Evolutionary conservation across 179 eudicot species (phyloP), one percentile per base, ranked within the genome.

Genomic region (Beta lomatogona): DNA sequence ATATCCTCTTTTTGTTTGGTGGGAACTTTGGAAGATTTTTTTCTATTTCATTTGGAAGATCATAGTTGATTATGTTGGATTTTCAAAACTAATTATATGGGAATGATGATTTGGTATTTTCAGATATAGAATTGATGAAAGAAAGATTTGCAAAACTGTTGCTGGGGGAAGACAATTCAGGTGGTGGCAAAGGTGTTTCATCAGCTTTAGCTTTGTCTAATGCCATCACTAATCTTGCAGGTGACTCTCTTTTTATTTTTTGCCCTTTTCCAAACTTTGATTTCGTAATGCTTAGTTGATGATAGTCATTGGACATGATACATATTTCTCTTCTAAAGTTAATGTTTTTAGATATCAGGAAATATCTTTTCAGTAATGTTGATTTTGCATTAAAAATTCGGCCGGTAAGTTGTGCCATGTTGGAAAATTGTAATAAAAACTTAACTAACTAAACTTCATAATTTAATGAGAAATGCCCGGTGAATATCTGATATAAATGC

Each of bases 171-270:
- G 97, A 94, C 53, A 94, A 91, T 95, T 91, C 95, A 12, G 98
- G 98, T 67, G 92, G 95, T 57, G 95, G 98, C 1, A 93, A 93
- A 83, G 99, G 99, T 45, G 98, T 93, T 83, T 90, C 98, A 64
- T 92, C 98, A n/a, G 98, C 99, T 75, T 78, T 92, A 79, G 98
- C 98, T 74, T 83, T 95, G 84, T 93, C 98, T 15, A 92, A 94
- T 87, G 98, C 98, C 81, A 92, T 94, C 71, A 94, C 98, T 41
- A 92, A 94, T 88, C 93, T 94, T 76, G 92, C 94, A 76, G 98
- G 98, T 94, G 41, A 36, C 64, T 36, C 65, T 28, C 21, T 69
- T n/a, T 61, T 10, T 4, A n/a, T 64, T 21, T 13, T 18, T 9
- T 52, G 31, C 5, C 22, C 57, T 41, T 31, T 3, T 2, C 19